Evolutionary conservation across 768 basidiomycete species (phyloP).

Genomic region (Xanthoconium purpureum): DNA sequence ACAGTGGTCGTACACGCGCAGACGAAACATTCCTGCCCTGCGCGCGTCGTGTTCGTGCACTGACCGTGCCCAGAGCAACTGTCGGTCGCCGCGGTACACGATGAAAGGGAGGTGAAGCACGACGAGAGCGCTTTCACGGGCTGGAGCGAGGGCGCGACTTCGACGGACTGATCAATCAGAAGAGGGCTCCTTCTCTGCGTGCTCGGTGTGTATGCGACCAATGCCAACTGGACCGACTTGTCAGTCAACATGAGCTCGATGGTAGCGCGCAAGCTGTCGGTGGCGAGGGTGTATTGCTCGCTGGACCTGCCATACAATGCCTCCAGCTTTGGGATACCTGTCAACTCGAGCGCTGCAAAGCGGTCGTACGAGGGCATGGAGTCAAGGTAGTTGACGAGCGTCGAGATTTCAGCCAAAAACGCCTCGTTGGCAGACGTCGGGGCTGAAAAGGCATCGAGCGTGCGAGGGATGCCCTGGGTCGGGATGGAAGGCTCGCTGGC

Average conservation of each 20-base stretch:
- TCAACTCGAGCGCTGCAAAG: constrained; percentile 65
- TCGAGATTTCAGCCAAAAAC: constrained; percentile 42
- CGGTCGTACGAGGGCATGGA: constrained; percentile 31
- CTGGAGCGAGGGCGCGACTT: constrained; percentile 38
- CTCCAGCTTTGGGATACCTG: constrained; percentile 48
- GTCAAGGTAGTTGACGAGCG: constrained; percentile 53
- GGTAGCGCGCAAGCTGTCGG: constrained; percentile 44
- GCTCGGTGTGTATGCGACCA: constrained; percentile 48
- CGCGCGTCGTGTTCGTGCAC: constrained; percentile 59
- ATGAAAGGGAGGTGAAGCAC: constrained; percentile 54
- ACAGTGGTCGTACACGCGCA: constrained; percentile 49
- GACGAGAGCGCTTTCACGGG: constrained; percentile 59
- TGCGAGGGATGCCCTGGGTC: constrained; percentile 29
- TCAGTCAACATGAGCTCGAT: constrained; percentile 43
- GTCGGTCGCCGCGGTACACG: constrained; percentile 61
- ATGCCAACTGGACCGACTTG: constrained; percentile 43
- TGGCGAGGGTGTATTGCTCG: constrained; percentile 51
- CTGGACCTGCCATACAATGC: constrained; percentile 46
- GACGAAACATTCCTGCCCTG: constrained; percentile 50
- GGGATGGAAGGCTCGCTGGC: constrained; percentile 38
- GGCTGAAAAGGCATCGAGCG: constrained; percentile 41
- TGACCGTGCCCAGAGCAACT: constrained; percentile 68
- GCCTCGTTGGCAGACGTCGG: constrained; percentile 38
- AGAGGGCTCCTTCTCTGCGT: constrained; percentile 37
- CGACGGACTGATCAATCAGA: constrained; percentile 43